Base-by-base conservation (phyloP, 2,329 filamentous ascomycete species). In the Bipolaris oryzae region DNA sequence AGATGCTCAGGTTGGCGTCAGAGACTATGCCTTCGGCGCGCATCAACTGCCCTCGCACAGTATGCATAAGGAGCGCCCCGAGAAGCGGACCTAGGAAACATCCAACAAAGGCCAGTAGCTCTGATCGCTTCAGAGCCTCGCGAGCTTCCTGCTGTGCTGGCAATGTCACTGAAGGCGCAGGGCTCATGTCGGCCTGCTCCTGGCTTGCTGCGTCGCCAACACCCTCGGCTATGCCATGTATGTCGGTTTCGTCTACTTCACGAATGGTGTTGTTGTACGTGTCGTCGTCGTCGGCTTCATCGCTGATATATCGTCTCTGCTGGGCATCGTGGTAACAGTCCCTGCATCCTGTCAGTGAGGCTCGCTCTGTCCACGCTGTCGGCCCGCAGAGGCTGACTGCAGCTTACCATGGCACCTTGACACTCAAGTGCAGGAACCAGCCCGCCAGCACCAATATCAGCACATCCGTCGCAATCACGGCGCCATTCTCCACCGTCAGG, bases 1-100 rank as follows among this genome's bases (percentile, higher is more conserved):
- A 98, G 50, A 98, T 91, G 11, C 89, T 92, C 52, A 98, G 82
- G 74, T 97, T 97, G 78, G 94, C 96, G 75, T 96, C 91, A 4
- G 92, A 96, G 6, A 98, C 89, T 10, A 98, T 81, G 1, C 91
- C 91, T 73, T 96, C 92, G 0, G 92, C 92, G 0, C 90, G 91
- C 21, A 90, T 93, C 16, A 98, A 85, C 67, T 94, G 91, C 7
- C 84, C 84, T 48, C 94, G 87, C 56, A 97, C 90, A 18, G 86
- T 80, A 72, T 97, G 93, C 10, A 98, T 81, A 37, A 97, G 80
- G 76, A 89, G 95, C 25, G 93, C 90, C n/a, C 91, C 90, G 3
- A 92, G 72, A 0, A 91, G 70, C 0, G 94, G 94, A 28, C 90
- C 88, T 25, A 89, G 58, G 68, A 97, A 96, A 74, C 92, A 97